These are phyloP conservation scores for Arthrocladium fulminans DNA, from an alignment of 2,329 filamentous ascomycete genomes.

Conservation along the genomic window DNA sequence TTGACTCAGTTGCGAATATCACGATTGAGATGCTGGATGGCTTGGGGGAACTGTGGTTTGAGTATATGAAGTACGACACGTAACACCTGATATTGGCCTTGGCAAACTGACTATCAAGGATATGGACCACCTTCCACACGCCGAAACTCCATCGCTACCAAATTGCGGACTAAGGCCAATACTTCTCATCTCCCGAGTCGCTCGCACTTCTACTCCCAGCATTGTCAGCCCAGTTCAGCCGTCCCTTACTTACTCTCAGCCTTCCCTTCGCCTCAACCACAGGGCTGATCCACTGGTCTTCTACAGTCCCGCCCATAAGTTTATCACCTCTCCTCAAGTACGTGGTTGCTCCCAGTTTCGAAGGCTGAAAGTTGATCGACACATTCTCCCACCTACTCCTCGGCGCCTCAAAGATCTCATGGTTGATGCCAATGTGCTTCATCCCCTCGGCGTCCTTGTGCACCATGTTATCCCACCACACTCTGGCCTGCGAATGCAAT, in stretches of 20 bases:
- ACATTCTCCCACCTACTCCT: too few species aligned
- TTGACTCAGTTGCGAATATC: slow-evolving; percentile 4
- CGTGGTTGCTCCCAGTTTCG: too few species aligned
- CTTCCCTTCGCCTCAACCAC: background rate
- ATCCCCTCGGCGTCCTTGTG: too few species aligned
- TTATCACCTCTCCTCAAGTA: background rate
- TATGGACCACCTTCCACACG: too few species aligned
- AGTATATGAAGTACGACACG: slow-evolving; percentile 7
- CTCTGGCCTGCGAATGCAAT: too few species aligned
- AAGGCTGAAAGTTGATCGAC: too few species aligned
- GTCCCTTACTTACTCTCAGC: background rate
- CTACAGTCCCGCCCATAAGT: background rate
- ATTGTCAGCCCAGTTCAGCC: background rate
- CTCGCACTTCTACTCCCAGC: background rate
- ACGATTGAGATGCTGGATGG: slow-evolving; percentile 5
- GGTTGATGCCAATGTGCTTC: too few species aligned
- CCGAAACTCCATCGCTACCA: background rate
- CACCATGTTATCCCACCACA: too few species aligned
- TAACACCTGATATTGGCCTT: too few species aligned
- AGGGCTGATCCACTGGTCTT: background rate
- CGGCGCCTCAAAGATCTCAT: too few species aligned
- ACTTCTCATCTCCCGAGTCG: background rate
- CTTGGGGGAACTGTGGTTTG: slow-evolving; percentile 4
- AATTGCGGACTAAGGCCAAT: too few species aligned
- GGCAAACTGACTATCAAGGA: too few species aligned